These are phyloP conservation scores for Fusarium multiceps DNA, from an alignment of 2,329 filamentous ascomycete species.

Conservation along the genomic window DNA sequence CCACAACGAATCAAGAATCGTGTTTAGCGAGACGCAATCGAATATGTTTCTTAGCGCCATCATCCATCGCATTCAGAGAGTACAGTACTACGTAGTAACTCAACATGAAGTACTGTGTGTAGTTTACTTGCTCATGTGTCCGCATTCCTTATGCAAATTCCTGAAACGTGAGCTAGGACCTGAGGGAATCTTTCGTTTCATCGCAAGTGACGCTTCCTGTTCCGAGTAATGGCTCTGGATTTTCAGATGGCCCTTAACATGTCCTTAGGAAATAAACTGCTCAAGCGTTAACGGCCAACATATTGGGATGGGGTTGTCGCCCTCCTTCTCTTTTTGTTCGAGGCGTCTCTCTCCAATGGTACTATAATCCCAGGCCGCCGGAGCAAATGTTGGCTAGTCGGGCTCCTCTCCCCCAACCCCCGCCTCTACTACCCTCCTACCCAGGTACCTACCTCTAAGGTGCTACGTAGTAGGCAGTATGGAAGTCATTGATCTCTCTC, in stretches of 20 bases:
- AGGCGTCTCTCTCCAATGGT: slow-evolving; percentile 1
- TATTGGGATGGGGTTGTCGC: neutral
- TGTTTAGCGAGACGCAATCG: slow-evolving; percentile 13
- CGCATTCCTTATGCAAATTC: neutral
- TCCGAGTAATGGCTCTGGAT: slow-evolving; percentile 27
- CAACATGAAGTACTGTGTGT: neutral
- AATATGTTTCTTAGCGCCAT: neutral
- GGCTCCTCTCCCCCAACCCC: slow-evolving; percentile 11
- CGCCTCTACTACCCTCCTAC: neutral
- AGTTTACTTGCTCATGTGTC: neutral
- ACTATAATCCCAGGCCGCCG: slow-evolving; percentile 9
- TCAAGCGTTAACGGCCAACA: neutral
- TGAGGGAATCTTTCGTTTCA: neutral
- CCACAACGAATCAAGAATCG: slow-evolving; percentile 26
- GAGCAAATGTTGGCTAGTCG: slow-evolving; percentile 23
- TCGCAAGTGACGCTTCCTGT: neutral
- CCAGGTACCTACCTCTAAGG: neutral
- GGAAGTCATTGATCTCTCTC: neutral
- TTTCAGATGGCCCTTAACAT: slow-evolving; percentile 8
- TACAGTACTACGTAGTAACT: neutral
- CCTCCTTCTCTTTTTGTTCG: slow-evolving; percentile 20
- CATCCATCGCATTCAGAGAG: neutral
- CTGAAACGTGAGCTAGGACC: slow-evolving; percentile 4
- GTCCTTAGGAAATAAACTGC: neutral
- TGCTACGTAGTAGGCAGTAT: neutral